Percentiles rank a stretch among this genome's conserved stretches.
Evolutionary conservation across 2,329 filamentous ascomycete species (phyloP).

Genomic region (Venturia effusa): DNA sequence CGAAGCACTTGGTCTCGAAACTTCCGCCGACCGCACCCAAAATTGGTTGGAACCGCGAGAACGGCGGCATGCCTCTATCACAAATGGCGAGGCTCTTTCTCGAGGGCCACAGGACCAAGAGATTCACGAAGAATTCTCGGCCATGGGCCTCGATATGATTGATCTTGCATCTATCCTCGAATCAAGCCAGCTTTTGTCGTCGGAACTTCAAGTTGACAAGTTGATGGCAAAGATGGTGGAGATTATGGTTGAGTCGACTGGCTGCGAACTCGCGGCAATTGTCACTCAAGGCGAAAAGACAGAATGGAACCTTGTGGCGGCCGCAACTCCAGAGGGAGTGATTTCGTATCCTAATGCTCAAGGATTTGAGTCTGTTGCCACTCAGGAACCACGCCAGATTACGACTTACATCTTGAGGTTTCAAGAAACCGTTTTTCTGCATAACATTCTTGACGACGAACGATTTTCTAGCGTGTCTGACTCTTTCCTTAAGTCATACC

Average conservation of each 20-base stretch:
- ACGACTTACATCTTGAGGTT: constrained; percentile 69
- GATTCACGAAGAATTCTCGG: constrained; percentile 42
- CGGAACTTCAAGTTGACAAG: constrained; percentile 63
- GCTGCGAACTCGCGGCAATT: constrained; percentile 62
- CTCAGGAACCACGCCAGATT: constrained; percentile 64
- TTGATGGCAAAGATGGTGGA: constrained; percentile 72
- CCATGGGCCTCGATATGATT: constrained; percentile 63
- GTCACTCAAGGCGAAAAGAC: constrained; percentile 58
- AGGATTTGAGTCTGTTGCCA: constrained; percentile 50
- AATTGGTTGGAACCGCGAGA: constrained; percentile 35
- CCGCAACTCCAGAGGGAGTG: constrained; percentile 62
- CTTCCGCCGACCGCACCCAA: constrained; percentile 35
- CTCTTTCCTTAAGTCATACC: constrained; percentile 56
- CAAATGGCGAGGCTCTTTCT: constrained; percentile 3
- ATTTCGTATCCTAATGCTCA: constrained; percentile 55
- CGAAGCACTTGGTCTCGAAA: constrained; percentile 25
- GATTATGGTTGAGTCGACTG: constrained; percentile 68
- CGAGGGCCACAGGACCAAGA: constrained; percentile 30
- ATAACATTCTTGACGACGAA: constrained; percentile 64
- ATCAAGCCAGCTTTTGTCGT: constrained; percentile 70
- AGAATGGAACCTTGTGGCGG: constrained; percentile 61
- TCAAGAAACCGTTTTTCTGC: constrained; percentile 62
- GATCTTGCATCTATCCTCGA: constrained; percentile 69
- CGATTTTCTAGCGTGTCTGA: constrained; percentile 66
- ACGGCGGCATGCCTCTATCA: not conserved